These are phyloP conservation scores for Psophocarpus tetragonolobus DNA, from an alignment of 306 rosid genomes.

Conservation along the genomic window DNA sequence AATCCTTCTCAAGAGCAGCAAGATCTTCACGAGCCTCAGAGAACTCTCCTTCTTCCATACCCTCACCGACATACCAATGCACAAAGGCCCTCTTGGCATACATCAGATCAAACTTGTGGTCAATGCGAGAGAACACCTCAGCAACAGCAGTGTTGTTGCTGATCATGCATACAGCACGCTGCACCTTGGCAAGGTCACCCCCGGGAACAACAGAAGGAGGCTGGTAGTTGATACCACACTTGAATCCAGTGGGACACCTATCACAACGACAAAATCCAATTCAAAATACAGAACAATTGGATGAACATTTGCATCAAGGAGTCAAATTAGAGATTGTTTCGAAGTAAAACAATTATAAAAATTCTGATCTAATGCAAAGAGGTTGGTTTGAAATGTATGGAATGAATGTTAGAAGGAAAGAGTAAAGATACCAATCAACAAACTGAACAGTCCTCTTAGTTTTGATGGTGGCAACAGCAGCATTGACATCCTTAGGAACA, in stretches of 20 bases:
- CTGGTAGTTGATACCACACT: conserved; percentile 97
- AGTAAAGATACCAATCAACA: conserved; percentile 82
- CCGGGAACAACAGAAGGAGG: conserved; percentile 97
- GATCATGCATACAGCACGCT: conserved; percentile 98
- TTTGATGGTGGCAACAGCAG: conserved; percentile 92
- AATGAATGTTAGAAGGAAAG: too few relatives aligned
- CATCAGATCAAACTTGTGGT: conserved; percentile 97
- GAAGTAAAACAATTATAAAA: neutral
- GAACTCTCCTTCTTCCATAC: conserved; percentile 99
- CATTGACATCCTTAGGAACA: conserved; percentile 97
- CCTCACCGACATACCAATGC: conserved; percentile 99
- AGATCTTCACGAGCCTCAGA: conserved; percentile 99
- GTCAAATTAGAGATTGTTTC: neutral
- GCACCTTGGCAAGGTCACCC: conserved; percentile 96
- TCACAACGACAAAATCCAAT: neutral
- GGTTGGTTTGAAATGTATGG: too few relatives aligned
- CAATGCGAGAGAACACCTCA: conserved; percentile 98
- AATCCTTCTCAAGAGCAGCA: conserved; percentile 99
- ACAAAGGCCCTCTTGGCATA: conserved; percentile 98
- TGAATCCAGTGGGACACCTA: conserved; percentile 99
- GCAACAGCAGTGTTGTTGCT: conserved; percentile 99
- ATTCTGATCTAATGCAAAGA: neutral
- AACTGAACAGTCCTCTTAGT: conserved; percentile 97
- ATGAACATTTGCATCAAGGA: neutral
- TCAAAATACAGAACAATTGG: too few relatives aligned